Evolutionary conservation across 2,329 filamentous ascomycete species (phyloP).

Genomic region (Periconia digitata): DNA sequence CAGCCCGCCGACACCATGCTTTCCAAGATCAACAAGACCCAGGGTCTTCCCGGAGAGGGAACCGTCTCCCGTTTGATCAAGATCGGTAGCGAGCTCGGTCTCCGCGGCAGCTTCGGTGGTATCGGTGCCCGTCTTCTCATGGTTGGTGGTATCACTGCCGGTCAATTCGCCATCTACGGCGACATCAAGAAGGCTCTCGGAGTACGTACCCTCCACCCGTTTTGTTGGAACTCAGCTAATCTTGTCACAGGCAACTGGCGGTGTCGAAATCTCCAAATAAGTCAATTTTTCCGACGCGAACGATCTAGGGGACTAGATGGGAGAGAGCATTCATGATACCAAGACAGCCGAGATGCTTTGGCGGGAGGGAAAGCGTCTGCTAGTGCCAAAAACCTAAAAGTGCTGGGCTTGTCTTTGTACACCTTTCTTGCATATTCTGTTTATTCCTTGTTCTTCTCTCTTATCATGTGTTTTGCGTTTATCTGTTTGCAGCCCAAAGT

Average conservation of each 20-base stretch:
- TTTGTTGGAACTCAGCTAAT: slow-evolving; percentile 61
- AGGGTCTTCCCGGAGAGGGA: slow-evolving; percentile 82
- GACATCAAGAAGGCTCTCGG: slow-evolving; percentile 56
- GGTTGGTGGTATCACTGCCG: slow-evolving; percentile 59
- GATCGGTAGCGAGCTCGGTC: slow-evolving; percentile 82
- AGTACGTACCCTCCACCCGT: no score
- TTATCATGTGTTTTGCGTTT: slow-evolving; percentile 34
- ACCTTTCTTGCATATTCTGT: slow-evolving; percentile 31
- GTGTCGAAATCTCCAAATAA: slow-evolving; percentile 45
- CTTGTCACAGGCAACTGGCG: no score
- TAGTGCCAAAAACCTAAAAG: slow-evolving; percentile 25
- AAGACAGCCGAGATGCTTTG: slow-evolving; percentile 28
- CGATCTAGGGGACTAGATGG: background rate
- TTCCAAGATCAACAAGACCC: slow-evolving; percentile 94
- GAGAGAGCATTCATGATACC: slow-evolving; percentile 14
- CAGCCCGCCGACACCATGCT: slow-evolving; percentile 94
- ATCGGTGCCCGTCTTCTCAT: slow-evolving; percentile 79
- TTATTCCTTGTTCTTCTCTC: slow-evolving; percentile 22
- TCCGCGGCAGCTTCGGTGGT: slow-evolving; percentile 77
- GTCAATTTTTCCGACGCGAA: background rate
- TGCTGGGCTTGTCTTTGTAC: slow-evolving; percentile 26
- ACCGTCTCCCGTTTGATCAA: slow-evolving; percentile 80
- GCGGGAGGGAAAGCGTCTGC: slow-evolving; percentile 14
- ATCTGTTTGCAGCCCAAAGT: slow-evolving; percentile 17
- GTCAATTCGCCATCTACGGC: slow-evolving; percentile 87